Percentiles rank a stretch among this genome's conserved stretches.
Evolutionary conservation across 1,284 basidiomycete genomes (phyloP).

Genomic region (Porogramme epimiltina): DNA sequence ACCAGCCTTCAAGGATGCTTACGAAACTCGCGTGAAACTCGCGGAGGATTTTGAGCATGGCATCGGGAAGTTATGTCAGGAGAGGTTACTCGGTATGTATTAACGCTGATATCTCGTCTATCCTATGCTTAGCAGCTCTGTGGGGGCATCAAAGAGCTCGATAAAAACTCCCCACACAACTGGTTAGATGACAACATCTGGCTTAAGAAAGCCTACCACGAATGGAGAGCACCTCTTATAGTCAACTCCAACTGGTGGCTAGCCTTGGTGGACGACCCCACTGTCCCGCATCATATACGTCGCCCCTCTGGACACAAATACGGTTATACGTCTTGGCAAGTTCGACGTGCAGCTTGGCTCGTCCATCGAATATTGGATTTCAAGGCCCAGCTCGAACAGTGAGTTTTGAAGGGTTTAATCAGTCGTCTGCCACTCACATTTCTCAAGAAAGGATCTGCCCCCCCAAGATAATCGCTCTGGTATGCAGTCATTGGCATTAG

Average conservation of each 20-base stretch:
- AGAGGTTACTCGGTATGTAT: slow-evolving; percentile 74
- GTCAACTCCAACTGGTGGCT: slow-evolving; percentile 99
- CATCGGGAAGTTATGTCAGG: slow-evolving; percentile 75
- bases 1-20: slow-evolving; percentile 54
- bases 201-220: slow-evolving; percentile 88
- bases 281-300: slow-evolving; percentile 49
- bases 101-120: background rate
- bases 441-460: background rate
- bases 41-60: slow-evolving; percentile 76
- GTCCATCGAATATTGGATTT: slow-evolving; percentile 79
- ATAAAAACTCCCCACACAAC: slow-evolving; percentile 84
- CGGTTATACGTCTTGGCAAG: slow-evolving; percentile 80
- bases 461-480: background rate
- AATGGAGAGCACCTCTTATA: slow-evolving; percentile 85
- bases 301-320: slow-evolving; percentile 35
- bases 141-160: slow-evolving; percentile 62
- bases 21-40: slow-evolving; percentile 64
- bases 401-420: slow-evolving; percentile 29
- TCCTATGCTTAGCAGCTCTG: background rate
- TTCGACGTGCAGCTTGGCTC: slow-evolving; percentile 86
- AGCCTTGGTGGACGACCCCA: slow-evolving; percentile 70
- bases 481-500: background rate
- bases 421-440: background rate
- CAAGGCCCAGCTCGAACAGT: slow-evolving; percentile 72
- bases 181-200: slow-evolving; percentile 98